Evolutionary conservation across 2,329 filamentous ascomycete genomes (phyloP), one percentile per base, ranked within the genome.

Genomic region (Pseudocercospora crystallina): DNA sequence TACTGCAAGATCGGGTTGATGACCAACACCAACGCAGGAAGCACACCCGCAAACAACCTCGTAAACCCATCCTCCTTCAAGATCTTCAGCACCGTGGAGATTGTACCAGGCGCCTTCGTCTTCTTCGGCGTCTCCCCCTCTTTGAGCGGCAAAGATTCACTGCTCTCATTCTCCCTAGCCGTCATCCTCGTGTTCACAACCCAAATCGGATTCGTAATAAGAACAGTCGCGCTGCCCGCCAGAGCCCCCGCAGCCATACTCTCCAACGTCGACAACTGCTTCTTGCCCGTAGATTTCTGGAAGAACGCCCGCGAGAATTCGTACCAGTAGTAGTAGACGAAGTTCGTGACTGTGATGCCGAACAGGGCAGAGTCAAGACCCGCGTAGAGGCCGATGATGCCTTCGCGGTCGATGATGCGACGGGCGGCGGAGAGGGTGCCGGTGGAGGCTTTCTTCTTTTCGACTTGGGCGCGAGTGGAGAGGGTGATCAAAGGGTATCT

Each of bases 271-370:
- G 89, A 94, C 69, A 99, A 85, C 70, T 90, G 91, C 47, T 87
- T 78, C 64, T 83, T 85, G 51, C 80, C 71, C 39, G 90, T 90
- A 8, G 90, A 88, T 58, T 72, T 79, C 70, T 89, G 90, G 75
- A 97, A 96, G 69, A 87, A 87, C 43, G 86, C 80, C 52, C 91
- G 85, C 57, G 90, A 94, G 89, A 90, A 99, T 76, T 99, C 94
- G 74, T 97, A 99, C 92, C 89, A 99, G 80, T 97, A 99, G 77
- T 99, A 99, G 80, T 99, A 99, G 41, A 99, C 92, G 70, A 99
- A 99, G 78, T 99, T 99, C 64, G 94, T 99, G 62, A 99, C 86
- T 72, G 88, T 94, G 77, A 99, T 97, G 70, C 94, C 94, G 72
- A 99, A 96, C 39, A 99, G 80, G 44, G 94, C 94, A 56, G 89